Evolutionary conservation across 352 stramenopile genomes (phyloP), one percentile per base, ranked within the genome.

Genomic region (Globisporangium mamillatum): DNA sequence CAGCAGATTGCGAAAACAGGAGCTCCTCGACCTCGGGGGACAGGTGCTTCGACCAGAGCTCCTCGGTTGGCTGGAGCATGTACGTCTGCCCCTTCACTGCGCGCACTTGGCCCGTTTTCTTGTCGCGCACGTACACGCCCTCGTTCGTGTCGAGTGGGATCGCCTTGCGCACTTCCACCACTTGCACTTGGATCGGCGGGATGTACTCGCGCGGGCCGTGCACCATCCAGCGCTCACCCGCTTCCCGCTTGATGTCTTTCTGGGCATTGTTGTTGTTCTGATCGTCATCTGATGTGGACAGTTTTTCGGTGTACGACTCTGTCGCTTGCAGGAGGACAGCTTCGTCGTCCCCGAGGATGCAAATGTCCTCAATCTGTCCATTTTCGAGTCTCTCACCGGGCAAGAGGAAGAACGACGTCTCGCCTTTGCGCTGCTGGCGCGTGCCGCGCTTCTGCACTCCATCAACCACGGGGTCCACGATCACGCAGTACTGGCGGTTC

Each of bases 401-500:
- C 48, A 83, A 73, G 27, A 94, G 70, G 73, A 94, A 94, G 66
- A 94, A 94, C 27, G 70, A 86, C 16, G 72, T 77, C 60, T 94
- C 86, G 25, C 86, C 86, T 60, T 91, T 89, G 34, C 84, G 82
- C 52, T 91, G 58, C 70, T 94, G 80, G 5, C 84, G 82, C 7
- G 86, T 94, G 18, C 86, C 86, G 32, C 84, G 80, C 71, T 81
- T 84, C 60, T 91, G 86, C 9, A 89, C 80, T 20, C 84, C 80
- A 25, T 86, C 69, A 4, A 92, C 77, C 1, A 92, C 66, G 0
- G 86, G 86, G 58, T 94, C 86, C 20, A 92, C 69, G 41, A 94
- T 82, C n/a, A 94, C 72, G 53, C 84, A 92, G 77, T 89, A 94
- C 68, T 94, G 86, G 54, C 84, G 84, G 66, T 94, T 92, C 6